Evolutionary conservation across 768 basidiomycete genomes (phyloP), one percentile per base, ranked within the genome.

Genomic region (Udeniomyces megalosporus): DNA sequence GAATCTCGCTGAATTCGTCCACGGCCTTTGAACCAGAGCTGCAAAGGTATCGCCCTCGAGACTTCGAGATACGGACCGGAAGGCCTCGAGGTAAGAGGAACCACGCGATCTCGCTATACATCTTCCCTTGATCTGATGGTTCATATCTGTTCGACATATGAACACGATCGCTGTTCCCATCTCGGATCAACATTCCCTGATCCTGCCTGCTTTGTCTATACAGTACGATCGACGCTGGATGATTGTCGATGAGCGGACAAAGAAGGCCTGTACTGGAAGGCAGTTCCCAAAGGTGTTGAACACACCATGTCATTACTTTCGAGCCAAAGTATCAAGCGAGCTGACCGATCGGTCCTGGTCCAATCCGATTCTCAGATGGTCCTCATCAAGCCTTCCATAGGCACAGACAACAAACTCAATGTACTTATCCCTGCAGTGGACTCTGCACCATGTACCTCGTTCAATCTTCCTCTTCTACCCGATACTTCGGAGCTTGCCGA

Each of bases 211-310:
- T 31, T 0, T 7, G 2, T 4, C 14, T 26, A 15, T 20, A 4
- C 50, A 63, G 62, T 34, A 58, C 45, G 62, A 63, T 35, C 55
- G 62, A 26, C 55, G 42, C 12, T 63, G 62, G 62, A 63, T 63
- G 62, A 52, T 63, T 29, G 56, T 63, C 49, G 56, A 58, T 28
- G 35, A 29, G 4, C 14, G 15, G 3, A 48, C 56, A 26, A 11
- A 26, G n/a, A 63, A 63, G 42, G 62, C 62, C 2, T 58, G 55
- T 42, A 63, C 62, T 2, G 62, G 38, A 1, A 32, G 62, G 2
- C 49, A 58, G 38, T 51, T 45, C n/a, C 62, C 62, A 2, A 35
- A 22, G 12, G 62, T 63, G n/a, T 10, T 24, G 61, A 46, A 3
- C n/a, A 5, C 22, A 1, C 20, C 5, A 32, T 48, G 3, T 1